Base-by-base conservation (phyloP, 2,329 filamentous ascomycete genomes). In the Fusarium setosum region DNA sequence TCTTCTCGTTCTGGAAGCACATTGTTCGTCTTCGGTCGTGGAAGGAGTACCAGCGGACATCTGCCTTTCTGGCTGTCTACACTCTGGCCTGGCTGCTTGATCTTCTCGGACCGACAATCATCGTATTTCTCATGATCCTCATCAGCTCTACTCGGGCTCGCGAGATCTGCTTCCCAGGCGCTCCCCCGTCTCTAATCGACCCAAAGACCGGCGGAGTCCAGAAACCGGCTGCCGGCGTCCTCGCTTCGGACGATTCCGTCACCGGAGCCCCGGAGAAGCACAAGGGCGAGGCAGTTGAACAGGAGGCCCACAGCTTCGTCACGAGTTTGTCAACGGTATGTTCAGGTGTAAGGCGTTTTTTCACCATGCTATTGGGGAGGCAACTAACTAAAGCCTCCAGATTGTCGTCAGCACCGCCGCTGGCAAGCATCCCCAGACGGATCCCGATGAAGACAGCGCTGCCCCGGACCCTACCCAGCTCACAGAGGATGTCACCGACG, bases 191-290 rank as follows among this genome's bases (percentile, higher is more conserved):
- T 0, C 81, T 96, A 2, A 91, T 96, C 40, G 84, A 90, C 64
- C 81, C 83, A 31, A 87, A 84, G 59, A 90, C 90, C 0, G 92
- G 93, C 7, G 91, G 91, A 7, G 82, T 95, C 1, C 89, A 96
- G 75, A 94, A 91, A 70, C 92, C 92, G 1, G 87, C 88, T 49
- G 86, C 92, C 4, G 92, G 92, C 2, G 88, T 93, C 0, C 79
- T 96, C 0, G 93, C 91, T 1, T 93, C 90, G 18, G 86, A 90
- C 24, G 91, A 93, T 60, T 93, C 90, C 56, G 85, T 91, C 1
- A 96, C 93, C 0, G 93, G 93, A 2, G 93, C 93, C 0, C 90
- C 92, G 0, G 92, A 97, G 74, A 92, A 93, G 67, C 87, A 93
- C 77, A 90, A 93, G 73, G 93, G 93, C 23, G 92, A 96, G 74